Base-by-base conservation (phyloP, 306 rosid genomes). In the Inga laurina region DNA sequence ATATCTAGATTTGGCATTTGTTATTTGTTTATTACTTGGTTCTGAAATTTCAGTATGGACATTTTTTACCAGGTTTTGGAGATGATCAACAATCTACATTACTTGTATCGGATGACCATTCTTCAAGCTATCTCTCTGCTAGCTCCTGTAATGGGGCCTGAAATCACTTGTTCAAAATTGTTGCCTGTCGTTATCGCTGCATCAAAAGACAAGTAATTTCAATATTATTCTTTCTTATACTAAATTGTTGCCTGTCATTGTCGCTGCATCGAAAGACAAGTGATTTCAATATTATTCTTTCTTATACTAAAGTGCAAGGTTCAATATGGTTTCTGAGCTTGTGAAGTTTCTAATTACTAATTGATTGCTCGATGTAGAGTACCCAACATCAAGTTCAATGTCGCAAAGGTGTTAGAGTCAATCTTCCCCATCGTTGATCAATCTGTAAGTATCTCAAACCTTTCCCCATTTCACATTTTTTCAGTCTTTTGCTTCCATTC, bases 91-190 rank as follows among this genome's bases (percentile, higher is more conserved):
- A 93, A 94, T 85, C 89, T 94, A 48, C 98, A 96, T 83, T 96
- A 96, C 86, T 82, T 96, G 93, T 93, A 96, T 86, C 94, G 99
- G 57, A 96, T 93, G 99, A 96, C 99, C 77, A 88, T 96, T 84
- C 94, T 96, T 13, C 90, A 88, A 64, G 94, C 98, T 77, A 83
- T 93, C 77, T 90, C 97, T 59, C 92, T 96, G 41, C 99, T 96
- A 82, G 98, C 98, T 68, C 94, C 99, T 22, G 98, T 96, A 35
- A 83, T 96, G 97, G 97, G 97, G 19, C 44, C 98, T 59, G 99
- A 96, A 84, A 90, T 96, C 81, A 93, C 98, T 62, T 90, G 94
- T 85, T 90, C 97, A 19, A 92, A 90, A 67, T 87, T 96, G 56
- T 85, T 96, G 79, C 98, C 99, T 2, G 94, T 88, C 61, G 93